Percentiles rank a stretch among this genome's conserved stretches.
phyloP scores from a whole-genome alignment of 805 yeast species.

The Zygosaccharomyces gambellarensis region DNA sequence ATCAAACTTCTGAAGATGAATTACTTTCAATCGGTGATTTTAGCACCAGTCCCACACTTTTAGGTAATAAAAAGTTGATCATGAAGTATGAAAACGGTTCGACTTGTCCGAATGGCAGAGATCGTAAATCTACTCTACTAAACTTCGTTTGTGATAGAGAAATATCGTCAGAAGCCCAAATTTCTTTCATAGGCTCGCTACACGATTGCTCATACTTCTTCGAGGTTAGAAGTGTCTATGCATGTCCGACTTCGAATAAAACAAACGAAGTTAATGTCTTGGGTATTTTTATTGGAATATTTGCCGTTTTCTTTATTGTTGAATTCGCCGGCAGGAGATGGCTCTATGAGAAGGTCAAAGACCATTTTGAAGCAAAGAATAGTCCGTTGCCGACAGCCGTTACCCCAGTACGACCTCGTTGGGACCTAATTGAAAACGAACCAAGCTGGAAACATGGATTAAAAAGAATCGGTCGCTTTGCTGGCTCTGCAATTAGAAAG shows the following conservation, averaged over 20 bases:
- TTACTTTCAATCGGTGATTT: conserved; percentile 56
- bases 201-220: conserved; percentile 80
- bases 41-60: conserved; percentile 55
- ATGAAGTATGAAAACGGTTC: conserved; percentile 69
- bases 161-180: conserved; percentile 55
- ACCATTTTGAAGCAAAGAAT: conserved; percentile 17
- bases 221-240: conserved; percentile 79
- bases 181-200: conserved; percentile 64
- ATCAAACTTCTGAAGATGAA: conserved; percentile 35
- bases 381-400: conserved; percentile 40
- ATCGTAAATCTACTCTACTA: conserved; percentile 58
- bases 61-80: conserved; percentile 62
- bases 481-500: background rate
- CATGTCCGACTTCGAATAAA: conserved; percentile 75
- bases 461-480: conserved; percentile 3
- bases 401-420: conserved; percentile 40
- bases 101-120: conserved; percentile 50
- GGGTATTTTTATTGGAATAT: conserved; percentile 57
- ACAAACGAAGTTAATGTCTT: conserved; percentile 60
- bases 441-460: conserved; percentile 11
- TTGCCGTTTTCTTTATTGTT: conserved; percentile 36
- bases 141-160: conserved; percentile 79
- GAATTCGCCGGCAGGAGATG: conserved; percentile 38
- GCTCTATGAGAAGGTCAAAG: conserved; percentile 18
- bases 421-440: conserved; percentile 28